phyloP scores from a whole-genome alignment of 768 basidiomycete species.

The Pleurotus salmoneostramineus region DNA sequence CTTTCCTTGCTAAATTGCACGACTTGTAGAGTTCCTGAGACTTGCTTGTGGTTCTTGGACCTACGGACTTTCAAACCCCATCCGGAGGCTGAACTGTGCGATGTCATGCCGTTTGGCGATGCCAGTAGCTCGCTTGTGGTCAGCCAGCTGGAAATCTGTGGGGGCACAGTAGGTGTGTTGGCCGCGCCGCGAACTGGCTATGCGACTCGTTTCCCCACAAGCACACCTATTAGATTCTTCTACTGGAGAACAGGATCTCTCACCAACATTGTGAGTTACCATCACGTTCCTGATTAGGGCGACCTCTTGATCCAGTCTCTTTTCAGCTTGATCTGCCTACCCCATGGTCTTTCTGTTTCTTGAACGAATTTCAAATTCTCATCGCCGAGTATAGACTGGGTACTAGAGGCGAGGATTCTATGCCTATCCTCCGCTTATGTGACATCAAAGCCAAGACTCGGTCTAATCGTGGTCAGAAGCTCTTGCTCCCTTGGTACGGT shows the following conservation, averaged over 20 bases:
- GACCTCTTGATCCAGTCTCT: too few relatives aligned
- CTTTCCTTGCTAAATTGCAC: neutral
- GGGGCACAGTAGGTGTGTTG: slow-evolving; percentile 2
- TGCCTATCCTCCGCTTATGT: slow-evolving; percentile 3
- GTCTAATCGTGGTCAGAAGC: neutral
- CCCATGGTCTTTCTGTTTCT: slow-evolving; percentile 5
- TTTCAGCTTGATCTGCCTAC: neutral
- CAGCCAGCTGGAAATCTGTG: slow-evolving; percentile 3
- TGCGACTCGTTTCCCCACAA: slow-evolving; percentile 2
- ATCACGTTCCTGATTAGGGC: neutral
- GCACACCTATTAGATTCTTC: slow-evolving; percentile 2
- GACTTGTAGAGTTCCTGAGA: neutral
- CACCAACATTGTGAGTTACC: slow-evolving; percentile 1
- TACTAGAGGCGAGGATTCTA: neutral
- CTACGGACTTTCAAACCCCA: slow-evolving; percentile 1
- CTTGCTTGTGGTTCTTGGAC: slow-evolving; percentile 4
- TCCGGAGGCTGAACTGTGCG: slow-evolving; percentile 3
- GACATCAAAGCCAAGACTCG: neutral
- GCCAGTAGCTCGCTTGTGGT: neutral
- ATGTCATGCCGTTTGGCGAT: slow-evolving; percentile 8
- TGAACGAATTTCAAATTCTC: slow-evolving; percentile 2
- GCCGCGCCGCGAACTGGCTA: neutral
- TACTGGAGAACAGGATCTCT: slow-evolving; percentile 2
- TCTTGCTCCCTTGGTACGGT: slow-evolving; percentile 5
- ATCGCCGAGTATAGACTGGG: slow-evolving; percentile 2